Conservation (phyloP, 257 asterid species). For the Eucommia ulmoides region DNA sequence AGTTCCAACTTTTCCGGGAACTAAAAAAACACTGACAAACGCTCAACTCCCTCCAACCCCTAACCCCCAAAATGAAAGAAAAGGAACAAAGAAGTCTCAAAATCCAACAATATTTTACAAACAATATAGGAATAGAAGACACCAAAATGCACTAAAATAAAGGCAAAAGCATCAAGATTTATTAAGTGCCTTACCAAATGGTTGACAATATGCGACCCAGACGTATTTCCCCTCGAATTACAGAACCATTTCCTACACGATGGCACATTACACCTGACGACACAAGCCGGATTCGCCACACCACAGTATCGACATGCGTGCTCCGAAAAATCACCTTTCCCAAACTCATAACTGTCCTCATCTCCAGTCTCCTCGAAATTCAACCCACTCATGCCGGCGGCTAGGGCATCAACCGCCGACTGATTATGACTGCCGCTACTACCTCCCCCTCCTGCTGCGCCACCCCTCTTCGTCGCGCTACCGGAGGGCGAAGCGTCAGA, state of each 20-base stretch:
- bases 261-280: slow-evolving; percentile 89
- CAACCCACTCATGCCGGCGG: slow-evolving; percentile 88
- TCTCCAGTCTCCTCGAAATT: slow-evolving; percentile 93
- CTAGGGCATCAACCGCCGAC: slow-evolving; percentile 77
- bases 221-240: slow-evolving; percentile 94
- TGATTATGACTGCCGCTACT: slow-evolving; percentile 30
- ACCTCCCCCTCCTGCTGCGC: slow-evolving; percentile 4
- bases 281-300: slow-evolving; percentile 90
- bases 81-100: too few relatives aligned
- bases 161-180: background rate
- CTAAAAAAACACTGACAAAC: too few relatives aligned
- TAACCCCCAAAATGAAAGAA: too few relatives aligned
- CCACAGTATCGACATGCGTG: slow-evolving; percentile 95
- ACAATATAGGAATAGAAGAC: too few relatives aligned
- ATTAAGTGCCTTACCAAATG: slow-evolving; percentile 65
- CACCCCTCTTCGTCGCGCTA: too few relatives aligned
- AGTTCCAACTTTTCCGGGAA: too few relatives aligned
- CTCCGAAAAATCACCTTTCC: slow-evolving; percentile 81
- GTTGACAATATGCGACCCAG: slow-evolving; percentile 96
- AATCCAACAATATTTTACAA: too few relatives aligned
- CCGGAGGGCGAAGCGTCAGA: slow-evolving; percentile 54
- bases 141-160: background rate
- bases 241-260: slow-evolving; percentile 97
- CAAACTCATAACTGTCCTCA: slow-evolving; percentile 76
- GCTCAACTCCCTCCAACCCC: too few relatives aligned